phyloP scores from a whole-genome alignment of 306 rosid genomes.

The Vigna reflexopilosa region DNA sequence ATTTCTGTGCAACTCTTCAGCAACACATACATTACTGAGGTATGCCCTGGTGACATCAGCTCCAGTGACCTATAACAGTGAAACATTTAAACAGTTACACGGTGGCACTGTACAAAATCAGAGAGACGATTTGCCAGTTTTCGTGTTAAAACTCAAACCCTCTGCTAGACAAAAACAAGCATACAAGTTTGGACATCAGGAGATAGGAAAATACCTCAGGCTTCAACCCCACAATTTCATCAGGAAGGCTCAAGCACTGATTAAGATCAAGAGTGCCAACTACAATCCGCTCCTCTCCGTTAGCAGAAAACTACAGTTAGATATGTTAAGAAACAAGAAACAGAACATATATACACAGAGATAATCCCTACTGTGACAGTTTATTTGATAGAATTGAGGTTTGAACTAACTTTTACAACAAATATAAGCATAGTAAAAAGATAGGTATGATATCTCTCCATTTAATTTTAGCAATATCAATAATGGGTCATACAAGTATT shows the following conservation, averaged over 20 bases:
- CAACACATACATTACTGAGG: constrained; percentile 95
- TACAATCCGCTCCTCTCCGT: constrained; percentile 78
- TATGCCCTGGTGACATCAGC: constrained; percentile 87
- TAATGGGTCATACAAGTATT: neutral
- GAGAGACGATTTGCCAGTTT: constrained; percentile 25
- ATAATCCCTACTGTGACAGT: neutral
- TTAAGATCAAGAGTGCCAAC: constrained; percentile 87
- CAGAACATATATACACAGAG: neutral
- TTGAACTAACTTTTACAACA: constrained; percentile 17
- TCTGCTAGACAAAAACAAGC: neutral
- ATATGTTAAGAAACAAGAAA: constrained; percentile 38
- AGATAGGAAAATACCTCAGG: constrained; percentile 69
- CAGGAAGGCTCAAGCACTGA: constrained; percentile 87
- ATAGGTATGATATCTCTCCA: neutral
- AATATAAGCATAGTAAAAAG: constrained; percentile 4
- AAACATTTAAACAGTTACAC: constrained; percentile 34
- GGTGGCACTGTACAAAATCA: constrained; percentile 5
- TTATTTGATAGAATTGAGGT: neutral
- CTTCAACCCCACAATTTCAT: constrained; percentile 79
- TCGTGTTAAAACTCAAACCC: neutral
- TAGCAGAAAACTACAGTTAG: constrained; percentile 64
- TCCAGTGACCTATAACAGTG: constrained; percentile 63
- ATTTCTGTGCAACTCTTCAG: constrained; percentile 77
- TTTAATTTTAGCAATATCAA: neutral
- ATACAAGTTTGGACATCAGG: constrained; percentile 24